Conservation (phyloP, 2,329 filamentous ascomycete genomes). For the Sporothrix pallida region DNA sequence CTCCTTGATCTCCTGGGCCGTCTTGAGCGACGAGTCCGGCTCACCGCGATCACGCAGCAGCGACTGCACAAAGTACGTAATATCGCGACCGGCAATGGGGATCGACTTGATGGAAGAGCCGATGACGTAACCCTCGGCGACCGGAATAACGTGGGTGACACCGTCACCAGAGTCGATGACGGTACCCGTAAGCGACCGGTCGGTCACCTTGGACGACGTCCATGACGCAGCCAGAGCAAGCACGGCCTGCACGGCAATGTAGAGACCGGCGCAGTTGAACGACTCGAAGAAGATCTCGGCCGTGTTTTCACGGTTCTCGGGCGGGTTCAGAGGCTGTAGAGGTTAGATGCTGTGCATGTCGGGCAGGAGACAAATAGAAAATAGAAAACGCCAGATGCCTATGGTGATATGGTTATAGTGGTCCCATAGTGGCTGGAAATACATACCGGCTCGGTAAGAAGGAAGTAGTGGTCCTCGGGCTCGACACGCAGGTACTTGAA, state of each 20-base stretch:
- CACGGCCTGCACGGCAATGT: constrained; percentile 97
- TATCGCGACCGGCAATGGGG: constrained; percentile 95
- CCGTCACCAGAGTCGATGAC: constrained; percentile 99
- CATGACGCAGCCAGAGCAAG: constrained; percentile 95
- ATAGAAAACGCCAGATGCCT: neutral
- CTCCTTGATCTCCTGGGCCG: constrained; percentile 97
- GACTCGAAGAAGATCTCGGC: constrained; percentile 99
- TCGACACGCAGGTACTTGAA: constrained; percentile 99
- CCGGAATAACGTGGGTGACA: constrained; percentile 98
- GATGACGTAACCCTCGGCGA: constrained; percentile 98
- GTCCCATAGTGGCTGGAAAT: neutral
- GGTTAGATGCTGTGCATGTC: neutral
- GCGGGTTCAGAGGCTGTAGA: constrained; percentile 88
- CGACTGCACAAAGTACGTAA: constrained; percentile 98
- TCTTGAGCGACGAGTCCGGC: constrained; percentile 95
- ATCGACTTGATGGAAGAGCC: constrained; percentile 99
- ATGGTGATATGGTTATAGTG: neutral
- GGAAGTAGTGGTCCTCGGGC: constrained; percentile 97
- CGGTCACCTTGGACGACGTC: constrained; percentile 97
- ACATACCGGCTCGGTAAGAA: constrained; percentile 91
- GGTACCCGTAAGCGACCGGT: constrained; percentile 93
- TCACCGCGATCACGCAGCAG: constrained; percentile 94
- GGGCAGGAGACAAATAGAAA: too few species aligned
- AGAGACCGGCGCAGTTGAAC: constrained; percentile 98
- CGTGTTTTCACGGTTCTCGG: constrained; percentile 98